These are phyloP conservation scores for Fusarium nisikadoi DNA, from an alignment of 2,329 filamentous ascomycete species.

Conservation along the genomic window DNA sequence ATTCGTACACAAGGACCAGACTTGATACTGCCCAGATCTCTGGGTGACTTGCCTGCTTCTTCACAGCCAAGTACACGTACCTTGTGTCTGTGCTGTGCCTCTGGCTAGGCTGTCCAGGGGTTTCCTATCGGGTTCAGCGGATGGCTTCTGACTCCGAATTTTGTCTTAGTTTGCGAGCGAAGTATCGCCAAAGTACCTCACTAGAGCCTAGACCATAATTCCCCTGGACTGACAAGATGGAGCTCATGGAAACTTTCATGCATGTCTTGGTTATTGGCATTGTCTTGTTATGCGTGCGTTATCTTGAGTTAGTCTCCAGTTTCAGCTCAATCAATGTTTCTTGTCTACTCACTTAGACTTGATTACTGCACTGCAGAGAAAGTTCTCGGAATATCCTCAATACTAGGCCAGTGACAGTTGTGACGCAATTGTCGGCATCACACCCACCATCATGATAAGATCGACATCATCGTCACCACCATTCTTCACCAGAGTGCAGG, in stretches of 20 bases:
- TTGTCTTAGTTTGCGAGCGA: constrained; percentile 11
- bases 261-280: constrained; percentile 22
- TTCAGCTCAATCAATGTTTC: background rate
- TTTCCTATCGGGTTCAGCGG: constrained; percentile 30
- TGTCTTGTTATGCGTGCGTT: constrained; percentile 3
- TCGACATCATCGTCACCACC: constrained; percentile 36
- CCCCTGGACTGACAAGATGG: background rate
- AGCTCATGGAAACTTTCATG: constrained; percentile 27
- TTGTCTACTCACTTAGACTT: background rate
- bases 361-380: background rate
- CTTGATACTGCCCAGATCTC: background rate
- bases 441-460: constrained; percentile 22
- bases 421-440: constrained; percentile 35
- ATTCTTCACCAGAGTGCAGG: constrained; percentile 17
- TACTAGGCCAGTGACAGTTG: constrained; percentile 5
- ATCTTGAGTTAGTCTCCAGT: background rate
- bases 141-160: constrained; percentile 9
- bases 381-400: background rate
- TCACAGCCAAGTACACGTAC: constrained; percentile 3
- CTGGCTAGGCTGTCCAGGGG: constrained; percentile 19
- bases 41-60: background rate
- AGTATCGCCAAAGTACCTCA: constrained; percentile 28
- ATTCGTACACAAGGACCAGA: background rate
- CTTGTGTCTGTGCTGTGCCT: constrained; percentile 24
- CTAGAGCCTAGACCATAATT: constrained; percentile 7